Evolutionary conservation across 495 filamentous ascomycete species (phyloP), one percentile per base, ranked within the genome.

Genomic region (Daldinia grandis): DNA sequence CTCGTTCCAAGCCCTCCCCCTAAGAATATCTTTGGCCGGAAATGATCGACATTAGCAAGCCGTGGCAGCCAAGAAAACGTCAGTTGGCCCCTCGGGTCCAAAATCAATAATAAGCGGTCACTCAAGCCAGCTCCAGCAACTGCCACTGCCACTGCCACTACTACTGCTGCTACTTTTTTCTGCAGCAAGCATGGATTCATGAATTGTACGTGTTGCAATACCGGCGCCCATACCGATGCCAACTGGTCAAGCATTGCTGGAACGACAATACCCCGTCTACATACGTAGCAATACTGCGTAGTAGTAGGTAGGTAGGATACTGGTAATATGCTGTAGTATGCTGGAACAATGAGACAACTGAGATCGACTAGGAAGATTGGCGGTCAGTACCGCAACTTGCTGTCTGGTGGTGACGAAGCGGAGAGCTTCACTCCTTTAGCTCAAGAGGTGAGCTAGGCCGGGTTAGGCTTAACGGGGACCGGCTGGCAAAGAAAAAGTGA

Each of bases 311-410:
- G 42, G 8, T 47, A 47, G 42, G 42, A 47, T 47, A 21, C 42
- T 24, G 17, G 50, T 30, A 30, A 1, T 28, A 53, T 28, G 28
- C 28, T 28, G 50, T 53, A 53, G 49, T 53, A 53, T 28, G 50
- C 28, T 28, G 50, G 24, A 8, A 53, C 50, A 53, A 28, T 62
- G 28, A 56, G 60, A 73, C 65, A 68, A 73, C 70, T 62, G 42
- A 73, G 70, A 73, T 73, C 70, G 65, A 62, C 70, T 64, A 33
- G 28, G 61, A 61, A 73, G 70, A 73, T 73, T 73, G 62, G 70
- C 70, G 70, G 70, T 73, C 70, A 73, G 65, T 66, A 68, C 70
- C 70, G 65, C 56, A 65, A 30, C 49, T 73, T 47, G 61, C 40
- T 40, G 5, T 49, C 57, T 10, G 62, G 21, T 73, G 65, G 65